Base-by-base conservation (phyloP, 345 rosid genomes). In the Gossypium turneri region DNA sequence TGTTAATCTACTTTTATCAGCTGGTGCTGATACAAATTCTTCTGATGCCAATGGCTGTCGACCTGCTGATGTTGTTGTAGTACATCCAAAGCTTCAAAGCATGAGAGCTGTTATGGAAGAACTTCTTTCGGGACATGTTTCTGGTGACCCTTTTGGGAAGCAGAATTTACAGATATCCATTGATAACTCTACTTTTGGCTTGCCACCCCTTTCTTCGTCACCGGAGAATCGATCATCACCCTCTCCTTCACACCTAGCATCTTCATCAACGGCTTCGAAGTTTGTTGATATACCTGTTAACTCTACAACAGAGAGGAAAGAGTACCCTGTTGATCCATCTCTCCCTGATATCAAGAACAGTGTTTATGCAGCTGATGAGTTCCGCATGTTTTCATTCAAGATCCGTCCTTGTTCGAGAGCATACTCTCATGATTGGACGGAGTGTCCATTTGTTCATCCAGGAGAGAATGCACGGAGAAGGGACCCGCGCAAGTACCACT, bases 391-490 rank as follows among this genome's bases (percentile, higher is more conserved):
- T 80, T 90, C 95, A 3, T 83, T 83, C 50, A 83, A 86, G 85
- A 79, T 86, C 43, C 85, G 87, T 19, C 87, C 89, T 16, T 86
- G 89, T 77, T 86, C 89, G 20, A 83, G 93, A n/a, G 93, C 95
- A 8, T 90, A 90, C 63, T 89, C 95, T 10, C 95, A 89, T 81
- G 95, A 90, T 70, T 90, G 95, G 95, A 90, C 95, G 0, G 95
- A 90, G 73, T 90, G 93, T 70, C 95, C 95, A 3, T 90, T 90
- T 81, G 95, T 88, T 38, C 93, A 90, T 78, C 95, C 95, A 0
- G 91, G 95, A 6, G 95, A 89, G 83, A 90, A 90, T 77, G 95
- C 95, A 0, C 85, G 91, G 8, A 79, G 95, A 78, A 90, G 95
- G 79, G 95, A 90, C 75, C 93, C 91, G 0, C 78, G 95, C 48